Base-by-base conservation (phyloP, 257 asterid genomes). In the Capsicum baccatum region DNA sequence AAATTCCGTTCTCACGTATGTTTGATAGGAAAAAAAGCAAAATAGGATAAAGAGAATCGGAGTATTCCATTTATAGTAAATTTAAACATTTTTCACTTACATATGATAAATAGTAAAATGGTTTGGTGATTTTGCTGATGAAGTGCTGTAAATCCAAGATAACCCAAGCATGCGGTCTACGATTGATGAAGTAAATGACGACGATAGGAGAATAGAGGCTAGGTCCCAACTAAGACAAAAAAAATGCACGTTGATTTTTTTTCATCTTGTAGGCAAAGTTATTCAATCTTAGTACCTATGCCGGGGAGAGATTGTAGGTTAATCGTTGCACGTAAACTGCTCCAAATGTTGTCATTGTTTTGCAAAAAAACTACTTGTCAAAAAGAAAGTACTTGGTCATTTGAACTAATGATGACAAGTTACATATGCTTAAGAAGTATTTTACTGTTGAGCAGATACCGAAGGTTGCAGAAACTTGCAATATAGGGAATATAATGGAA, bases 401-500 rank as follows among this genome's bases (percentile, higher is more conserved):
- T 74, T 52, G 17, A 73, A 50, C 60, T 74, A 48, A 48, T 12
- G 17, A 48, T 6, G 59, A 73, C 58, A 47, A 47, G 39, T 21
- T 19, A 74, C 78, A 8, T 68, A 74, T 50, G 62, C 58, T 50
- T 74, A 74, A 50, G 47, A 59, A 62, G 70, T 35, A 16, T 52
- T 70, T 26, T 13, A 66, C 66, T 85, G 54, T 47, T 84, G 79
- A 86, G 84, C 94, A 96, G 99, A 93, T 94, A n/a, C 96, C 98
- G 12, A 92, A 93, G 89, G 92, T 97, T 68, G 99, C 97, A 42
- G 91, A 84, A 58, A 97, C 99, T 56, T 97, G 98, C 92, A 97
- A 95, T 83, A 88, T 95, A n/a, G 89, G 79, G 76, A 96, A 93
- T 6, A 93, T 93, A 10, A 94, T 92, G 97, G 97, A 94, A 81